Base-by-base conservation (phyloP, 1,284 basidiomycete species). In the Porodaedalea pini region DNA sequence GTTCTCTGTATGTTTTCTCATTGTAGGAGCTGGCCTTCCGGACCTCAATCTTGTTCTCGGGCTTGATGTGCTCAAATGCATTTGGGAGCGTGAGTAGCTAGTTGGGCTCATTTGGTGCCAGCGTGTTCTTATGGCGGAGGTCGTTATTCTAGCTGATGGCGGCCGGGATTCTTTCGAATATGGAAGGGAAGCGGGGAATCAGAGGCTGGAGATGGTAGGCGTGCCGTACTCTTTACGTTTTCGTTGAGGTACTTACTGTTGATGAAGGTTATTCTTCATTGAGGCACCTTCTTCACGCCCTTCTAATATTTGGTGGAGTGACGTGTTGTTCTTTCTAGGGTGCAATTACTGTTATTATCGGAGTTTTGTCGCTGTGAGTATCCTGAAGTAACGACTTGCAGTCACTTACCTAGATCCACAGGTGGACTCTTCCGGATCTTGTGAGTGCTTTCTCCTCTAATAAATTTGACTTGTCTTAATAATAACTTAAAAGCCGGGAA, bases 151-250 rank as follows among this genome's bases (percentile, higher is more conserved):
- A 67, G 61, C 62, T 74, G 3, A 69, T 69, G 39, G 69, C 73
- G 2, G 72, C 69, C 15, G 72, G 78, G 23, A 75, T 79, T 11
- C 66, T 79, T 8, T 65, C 65, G 7, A 72, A 69, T 45, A 77
- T 78, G 76, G 71, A 78, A 44, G 77, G 75, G 4, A 65, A 64
- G 4, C 67, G 69, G 3, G 76, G 76, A 4, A 71, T 75, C 34
- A 67, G 71, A 4, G 77, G 75, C 1, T 80, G 78, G 78, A 57
- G 69, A 49, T 74, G 71, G 69, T 66, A 39, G 47, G 55, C 29
- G 7, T 17, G n/a, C 17, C 34, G 2, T 7, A 17, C 34, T 8
- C 10, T 29, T 6, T 13, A 40, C 39, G 41, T 41, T 17, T 15
- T 6, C 3, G 19, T 13, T 6, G n/a, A 21, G n/a, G 1, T 15